Percentiles rank a stretch among this genome's conserved stretches.
These are phyloP conservation scores for Rachicladosporium sp. DNA, from an alignment of 2,329 filamentous ascomycete genomes.

Conservation along the genomic window DNA sequence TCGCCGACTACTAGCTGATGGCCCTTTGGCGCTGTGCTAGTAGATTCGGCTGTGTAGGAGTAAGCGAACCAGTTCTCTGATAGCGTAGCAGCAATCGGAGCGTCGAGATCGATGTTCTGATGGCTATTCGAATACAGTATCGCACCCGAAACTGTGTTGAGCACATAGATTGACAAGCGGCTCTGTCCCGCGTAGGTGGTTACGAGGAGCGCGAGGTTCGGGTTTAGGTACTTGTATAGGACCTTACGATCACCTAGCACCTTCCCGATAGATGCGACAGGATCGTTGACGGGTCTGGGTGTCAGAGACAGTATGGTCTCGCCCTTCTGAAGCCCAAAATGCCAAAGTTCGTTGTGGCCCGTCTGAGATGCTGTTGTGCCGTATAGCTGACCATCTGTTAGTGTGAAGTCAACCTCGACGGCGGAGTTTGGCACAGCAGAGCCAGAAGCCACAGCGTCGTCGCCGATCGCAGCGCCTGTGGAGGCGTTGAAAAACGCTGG, in stretches of 20 bases:
- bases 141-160: constrained; percentile 78
- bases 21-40: constrained; percentile 53
- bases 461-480: constrained; percentile 15
- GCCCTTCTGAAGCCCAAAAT: constrained; percentile 52
- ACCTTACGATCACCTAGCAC: constrained; percentile 88
- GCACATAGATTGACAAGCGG: constrained; percentile 59
- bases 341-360: constrained; percentile 43
- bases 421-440: constrained; percentile 7
- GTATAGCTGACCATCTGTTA: constrained; percentile 16
- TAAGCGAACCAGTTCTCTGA: constrained; percentile 96
- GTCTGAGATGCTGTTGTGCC: constrained; percentile 11
- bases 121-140: constrained; percentile 62
- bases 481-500: constrained; percentile 17
- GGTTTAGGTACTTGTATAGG: constrained; percentile 92
- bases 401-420: constrained; percentile 12
- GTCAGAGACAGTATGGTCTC: constrained; percentile 59
- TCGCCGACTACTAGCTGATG: constrained; percentile 80
- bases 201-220: constrained; percentile 69
- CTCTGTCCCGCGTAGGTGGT: constrained; percentile 47
- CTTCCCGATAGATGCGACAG: constrained; percentile 86
- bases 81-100: constrained; percentile 63
- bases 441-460: constrained; percentile 2
- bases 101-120: constrained; percentile 57
- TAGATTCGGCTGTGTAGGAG: constrained; percentile 50
- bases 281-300: constrained; percentile 61